Percentiles rank a stretch among this genome's conserved stretches.
Conservation (phyloP, 257 asterid genomes). For the Solanum pimpinellifolium region DNA sequence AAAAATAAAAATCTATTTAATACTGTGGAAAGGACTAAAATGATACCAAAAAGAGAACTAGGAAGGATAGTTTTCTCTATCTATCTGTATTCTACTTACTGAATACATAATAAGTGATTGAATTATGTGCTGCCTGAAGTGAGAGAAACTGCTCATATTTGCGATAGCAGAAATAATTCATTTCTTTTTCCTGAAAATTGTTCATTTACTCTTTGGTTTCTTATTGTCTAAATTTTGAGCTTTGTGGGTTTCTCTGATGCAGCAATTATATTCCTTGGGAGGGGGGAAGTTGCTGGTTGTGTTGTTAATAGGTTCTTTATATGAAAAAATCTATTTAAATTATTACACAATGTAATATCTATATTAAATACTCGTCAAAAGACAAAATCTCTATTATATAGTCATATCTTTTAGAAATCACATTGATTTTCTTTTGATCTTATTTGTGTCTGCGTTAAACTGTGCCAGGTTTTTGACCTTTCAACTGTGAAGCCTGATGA, state of each 20-base stretch:
- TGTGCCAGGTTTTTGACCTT: constrained; percentile 87
- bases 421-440: constrained; percentile 2
- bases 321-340: neutral
- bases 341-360: neutral
- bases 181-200: neutral
- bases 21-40: neutral
- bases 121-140: neutral
- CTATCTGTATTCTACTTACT: neutral
- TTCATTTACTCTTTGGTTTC: neutral
- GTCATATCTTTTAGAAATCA: neutral
- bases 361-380: neutral
- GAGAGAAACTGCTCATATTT: neutral
- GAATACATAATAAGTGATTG: neutral
- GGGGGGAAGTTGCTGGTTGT: neutral
- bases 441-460: constrained; percentile 4
- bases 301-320: neutral
- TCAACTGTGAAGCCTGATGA: constrained; percentile 82
- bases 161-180: neutral
- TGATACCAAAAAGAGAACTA: neutral
- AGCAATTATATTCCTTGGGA: neutral
- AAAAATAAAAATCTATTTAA: neutral
- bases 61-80: neutral
- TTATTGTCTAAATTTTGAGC: neutral
- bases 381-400: neutral
- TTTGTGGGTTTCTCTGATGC: neutral